Base-by-base conservation (phyloP, 75 land plant genomes). In the Gnetum montanum region DNA sequence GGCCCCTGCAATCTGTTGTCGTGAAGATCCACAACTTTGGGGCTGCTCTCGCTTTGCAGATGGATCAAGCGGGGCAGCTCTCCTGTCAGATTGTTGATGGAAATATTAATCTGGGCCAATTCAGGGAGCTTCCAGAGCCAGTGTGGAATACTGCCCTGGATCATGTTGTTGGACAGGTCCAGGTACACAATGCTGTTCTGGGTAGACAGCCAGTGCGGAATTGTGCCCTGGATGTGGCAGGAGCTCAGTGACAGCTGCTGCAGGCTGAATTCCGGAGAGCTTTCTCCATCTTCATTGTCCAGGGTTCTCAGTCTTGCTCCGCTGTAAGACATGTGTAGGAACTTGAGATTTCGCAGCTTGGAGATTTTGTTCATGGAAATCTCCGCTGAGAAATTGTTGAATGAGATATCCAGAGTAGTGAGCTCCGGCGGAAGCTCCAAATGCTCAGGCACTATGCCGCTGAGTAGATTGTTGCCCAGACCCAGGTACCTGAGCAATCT, bases 381-480 rank as follows among this genome's bases (percentile, higher is more conserved):
- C n/a, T 25, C 29, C 6, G 80, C 90, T 8, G 63, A 71, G 49
- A 88, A 60, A 33, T 72, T 71, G 64, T 93, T 93, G 16, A 48
- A 23, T 3, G 94, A 84, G 38, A 92, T 68, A 56, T 88, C 78
- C 29, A 92, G 61, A 15, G 15, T 38, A 22, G 58, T 23, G 15
- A 58, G 34, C 1, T 23, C 22, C 29, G 27, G 16, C 1, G 20
- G 16, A 33, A 41, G 34, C 11, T 61, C 6, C 2, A 31, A 41
- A 13, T 10, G 13, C 35, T 18, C 2, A 4, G 67, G 52, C 13
- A 58, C 48, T 11, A 8, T 49, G 11, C 62, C 62, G 31, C 13
- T 46, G 24, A 65, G 12, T 12, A 15, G n/a, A 43, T 65, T 65
- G 37, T 31, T 15, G 6, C 36, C 24, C 3, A 71, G 31, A 23